These are phyloP conservation scores for Penicillium sp. DNA, from an alignment of 2,329 filamentous ascomycete species.

Conservation along the genomic window DNA sequence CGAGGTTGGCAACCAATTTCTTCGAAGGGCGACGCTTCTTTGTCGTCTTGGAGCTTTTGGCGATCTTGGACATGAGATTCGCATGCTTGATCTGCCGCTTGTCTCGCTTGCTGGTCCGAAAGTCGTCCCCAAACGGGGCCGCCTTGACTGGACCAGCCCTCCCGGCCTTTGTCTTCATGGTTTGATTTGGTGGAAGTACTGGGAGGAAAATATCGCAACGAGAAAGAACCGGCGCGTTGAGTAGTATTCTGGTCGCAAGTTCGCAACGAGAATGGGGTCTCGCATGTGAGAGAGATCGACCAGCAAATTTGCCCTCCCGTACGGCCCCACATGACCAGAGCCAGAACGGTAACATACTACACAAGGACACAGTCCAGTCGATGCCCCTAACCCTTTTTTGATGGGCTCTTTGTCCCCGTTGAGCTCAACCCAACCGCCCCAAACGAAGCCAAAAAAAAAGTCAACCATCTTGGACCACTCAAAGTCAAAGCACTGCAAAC, in stretches of 20 bases:
- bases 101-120: constrained; percentile 76
- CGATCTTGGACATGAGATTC: constrained; percentile 73
- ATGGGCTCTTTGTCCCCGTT: constrained; percentile 20
- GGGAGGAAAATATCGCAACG: background rate
- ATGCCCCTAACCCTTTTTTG: too few species aligned
- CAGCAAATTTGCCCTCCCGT: constrained; percentile 8
- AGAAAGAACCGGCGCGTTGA: constrained; percentile 15
- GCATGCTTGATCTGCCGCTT: constrained; percentile 82
- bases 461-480: background rate
- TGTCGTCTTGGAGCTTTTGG: constrained; percentile 62
- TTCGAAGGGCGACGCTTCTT: constrained; percentile 71
- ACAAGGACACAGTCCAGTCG: too few species aligned
- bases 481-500: background rate
- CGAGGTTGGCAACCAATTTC: constrained; percentile 75
- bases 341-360: too few species aligned
- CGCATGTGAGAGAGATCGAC: constrained; percentile 15
- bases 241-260: background rate
- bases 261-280: background rate
- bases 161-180: constrained; percentile 10
- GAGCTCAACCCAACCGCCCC: constrained; percentile 13
- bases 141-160: constrained; percentile 9
- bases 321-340: constrained; percentile 12
- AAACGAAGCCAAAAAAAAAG: constrained; percentile 7
- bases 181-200: background rate
- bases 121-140: constrained; percentile 44